phyloP scores from a whole-genome alignment of 495 filamentous ascomycete genomes.

The Aspergillus wentii region DNA sequence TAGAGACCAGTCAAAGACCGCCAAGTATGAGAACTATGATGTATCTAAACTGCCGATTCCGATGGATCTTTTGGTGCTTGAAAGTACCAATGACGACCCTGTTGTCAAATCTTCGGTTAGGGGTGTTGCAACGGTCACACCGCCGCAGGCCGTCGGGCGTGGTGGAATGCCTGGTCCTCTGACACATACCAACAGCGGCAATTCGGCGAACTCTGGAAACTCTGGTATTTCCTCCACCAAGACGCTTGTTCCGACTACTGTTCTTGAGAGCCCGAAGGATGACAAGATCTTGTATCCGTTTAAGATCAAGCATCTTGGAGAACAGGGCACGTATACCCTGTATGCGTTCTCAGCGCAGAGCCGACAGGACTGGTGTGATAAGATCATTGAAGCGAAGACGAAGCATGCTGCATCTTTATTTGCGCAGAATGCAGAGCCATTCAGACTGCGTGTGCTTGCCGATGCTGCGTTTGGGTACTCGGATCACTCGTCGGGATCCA shows the following conservation, averaged over 20 bases:
- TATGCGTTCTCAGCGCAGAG: conserved; percentile 72
- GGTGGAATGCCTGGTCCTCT: conserved; percentile 51
- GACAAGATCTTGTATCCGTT: conserved; percentile 91
- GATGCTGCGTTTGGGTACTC: conserved; percentile 88
- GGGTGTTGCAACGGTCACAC: conserved; percentile 59
- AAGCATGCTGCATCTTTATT: conserved; percentile 82
- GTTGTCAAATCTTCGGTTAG: conserved; percentile 76
- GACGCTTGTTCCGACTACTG: conserved; percentile 46
- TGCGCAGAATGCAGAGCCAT: conserved; percentile 93
- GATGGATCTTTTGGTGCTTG: conserved; percentile 90
- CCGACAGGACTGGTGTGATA: conserved; percentile 84
- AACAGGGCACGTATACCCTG: conserved; percentile 74
- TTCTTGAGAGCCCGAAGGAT: conserved; percentile 52
- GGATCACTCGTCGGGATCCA: conserved; percentile 46
- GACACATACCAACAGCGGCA: conserved; percentile 59
- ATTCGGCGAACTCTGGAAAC: conserved; percentile 30
- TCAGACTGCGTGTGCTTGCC: conserved; percentile 85
- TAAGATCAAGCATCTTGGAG: conserved; percentile 93
- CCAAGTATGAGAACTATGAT: conserved; percentile 84
- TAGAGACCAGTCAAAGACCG: conserved; percentile 57
- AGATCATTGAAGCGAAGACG: conserved; percentile 92
- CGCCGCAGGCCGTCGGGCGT: conserved; percentile 42
- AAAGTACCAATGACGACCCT: conserved; percentile 86
- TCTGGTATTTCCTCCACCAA: no score
- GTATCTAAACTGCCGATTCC: conserved; percentile 96